These are phyloP conservation scores for Naganishia friedmannii DNA, from an alignment of 768 basidiomycete genomes.

Conservation along the genomic window DNA sequence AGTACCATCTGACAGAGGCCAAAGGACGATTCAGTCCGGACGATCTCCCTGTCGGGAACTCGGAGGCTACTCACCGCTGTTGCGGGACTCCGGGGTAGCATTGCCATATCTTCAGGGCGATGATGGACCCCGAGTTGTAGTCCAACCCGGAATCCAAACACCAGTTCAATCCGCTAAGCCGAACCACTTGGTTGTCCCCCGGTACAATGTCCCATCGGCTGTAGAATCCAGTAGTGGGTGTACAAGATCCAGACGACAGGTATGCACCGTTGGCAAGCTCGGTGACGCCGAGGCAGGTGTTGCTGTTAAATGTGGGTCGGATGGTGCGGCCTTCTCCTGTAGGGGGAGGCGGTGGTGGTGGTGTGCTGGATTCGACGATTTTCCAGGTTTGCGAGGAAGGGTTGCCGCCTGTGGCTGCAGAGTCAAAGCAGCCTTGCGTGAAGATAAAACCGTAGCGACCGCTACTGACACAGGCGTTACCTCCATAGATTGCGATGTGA, in stretches of 20 bases:
- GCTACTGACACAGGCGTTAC: conserved; percentile 6
- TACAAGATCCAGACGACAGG: background rate
- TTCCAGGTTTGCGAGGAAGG: conserved; percentile 4
- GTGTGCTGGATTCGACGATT: background rate
- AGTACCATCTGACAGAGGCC: background rate
- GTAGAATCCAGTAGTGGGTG: background rate
- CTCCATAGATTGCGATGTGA: background rate
- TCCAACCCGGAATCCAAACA: conserved; percentile 22
- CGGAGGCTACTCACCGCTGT: conserved; percentile 14
- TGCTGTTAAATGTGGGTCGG: background rate
- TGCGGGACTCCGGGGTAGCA: conserved; percentile 8
- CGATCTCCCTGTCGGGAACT: too few relatives aligned
- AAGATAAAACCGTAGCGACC: conserved; percentile 15
- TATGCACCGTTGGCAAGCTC: background rate
- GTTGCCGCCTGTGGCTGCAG: conserved; percentile 7
- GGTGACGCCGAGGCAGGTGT: conserved; percentile 13
- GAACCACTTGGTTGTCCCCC: conserved; percentile 7
- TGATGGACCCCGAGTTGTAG: background rate
- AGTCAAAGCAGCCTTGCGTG: conserved; percentile 19
- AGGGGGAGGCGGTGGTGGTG: too few relatives aligned
- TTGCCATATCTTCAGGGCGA: conserved; percentile 8
- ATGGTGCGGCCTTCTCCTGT: too few relatives aligned
- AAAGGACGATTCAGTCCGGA: too few relatives aligned
- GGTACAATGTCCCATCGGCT: conserved; percentile 3
- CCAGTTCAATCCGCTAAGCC: conserved; percentile 3